Conservation (phyloP, 2,329 filamentous ascomycete genomes). For the Xylariomycetidae sp. region DNA sequence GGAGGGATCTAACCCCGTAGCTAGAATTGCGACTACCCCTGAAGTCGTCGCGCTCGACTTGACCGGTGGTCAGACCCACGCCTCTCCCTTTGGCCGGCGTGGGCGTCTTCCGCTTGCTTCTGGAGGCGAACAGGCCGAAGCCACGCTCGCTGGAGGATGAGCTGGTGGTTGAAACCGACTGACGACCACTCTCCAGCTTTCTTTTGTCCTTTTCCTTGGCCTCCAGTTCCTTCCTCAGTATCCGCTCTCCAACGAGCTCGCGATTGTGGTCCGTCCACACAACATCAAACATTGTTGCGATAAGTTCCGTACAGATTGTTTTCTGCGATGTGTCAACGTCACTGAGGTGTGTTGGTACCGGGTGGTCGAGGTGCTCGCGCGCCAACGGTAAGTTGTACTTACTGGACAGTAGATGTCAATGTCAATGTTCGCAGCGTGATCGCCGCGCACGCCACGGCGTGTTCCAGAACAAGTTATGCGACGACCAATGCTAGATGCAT, state of each 20-base stretch:
- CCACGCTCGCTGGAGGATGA: slow-evolving; percentile 34
- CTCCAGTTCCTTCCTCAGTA: slow-evolving; percentile 41
- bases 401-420: too few species aligned
- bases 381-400: too few species aligned
- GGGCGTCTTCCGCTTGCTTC: slow-evolving; percentile 29
- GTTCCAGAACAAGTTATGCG: too few species aligned
- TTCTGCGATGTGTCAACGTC: too few species aligned
- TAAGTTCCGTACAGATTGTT: too few species aligned
- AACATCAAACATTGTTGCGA: slow-evolving; percentile 49
- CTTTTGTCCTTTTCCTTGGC: slow-evolving; percentile 27
- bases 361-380: too few species aligned
- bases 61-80: slow-evolving; percentile 1
- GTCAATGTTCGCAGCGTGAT: too few species aligned
- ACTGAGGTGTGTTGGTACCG: too few species aligned
- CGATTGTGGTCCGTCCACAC: slow-evolving; percentile 51
- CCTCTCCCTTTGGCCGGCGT: slow-evolving; percentile 14
- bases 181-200: slow-evolving; percentile 22
- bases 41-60: slow-evolving; percentile 4
- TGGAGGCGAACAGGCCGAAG: slow-evolving; percentile 38
- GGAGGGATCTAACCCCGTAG: slow-evolving; percentile 19
- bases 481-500: too few species aligned
- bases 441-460: too few species aligned
- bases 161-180: slow-evolving; percentile 38
- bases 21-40: slow-evolving; percentile 15
- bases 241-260: slow-evolving; percentile 47